Evolutionary conservation across 768 basidiomycete species (phyloP), one percentile per base, ranked within the genome.

Genomic region (Rhizopogon sp.): DNA sequence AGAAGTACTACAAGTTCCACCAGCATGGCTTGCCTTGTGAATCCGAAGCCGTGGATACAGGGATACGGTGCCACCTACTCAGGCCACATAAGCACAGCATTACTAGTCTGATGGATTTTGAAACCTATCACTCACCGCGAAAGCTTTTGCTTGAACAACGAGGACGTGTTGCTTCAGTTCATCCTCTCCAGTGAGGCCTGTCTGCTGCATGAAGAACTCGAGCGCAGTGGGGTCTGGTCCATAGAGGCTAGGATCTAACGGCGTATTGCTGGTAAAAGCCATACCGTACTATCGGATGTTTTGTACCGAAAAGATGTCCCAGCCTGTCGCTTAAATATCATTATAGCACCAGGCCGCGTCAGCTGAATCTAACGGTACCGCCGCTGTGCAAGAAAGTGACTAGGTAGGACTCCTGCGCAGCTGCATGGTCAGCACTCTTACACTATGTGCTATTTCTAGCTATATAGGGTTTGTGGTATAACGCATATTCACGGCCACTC

Each of bases 101-200:
- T 20, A 37, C 6, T 29, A 46, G n/a, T 16, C 6, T 9, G 13
- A 28, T 31, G 6, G 16, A n/a, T 8, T 40, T n/a, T 9, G 17
- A 6, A 46, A 29, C 25, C 2, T n/a, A 47, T 16, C 5, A 56
- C 66, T 28, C 37, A 72, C 73, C 25, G 64, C 59, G 53, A 67
- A 72, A 1, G 71, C 72, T 53, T 66, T 63, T 31, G 49, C 56
- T 56, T 72, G 73, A n/a, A 74, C 62, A 25, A 55, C 53, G 11
- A 74, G 33, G 35, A 74, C 64, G 50, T 74, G 72, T 13, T 56
- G 43, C 56, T 62, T 71, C 53, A 74, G 61, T 42, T 59, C 57
- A 1, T 67, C 60, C 1, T 66, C 66, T 37, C 69, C 64, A 1
- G 62, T 40, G 20, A 74, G 71, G 4, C 70, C 64, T 10, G 66